Percentiles rank a stretch among this genome's conserved stretches.
Evolutionary conservation across 2,329 filamentous ascomycete genomes (phyloP).

Genomic region (Curvularia spicifera): DNA sequence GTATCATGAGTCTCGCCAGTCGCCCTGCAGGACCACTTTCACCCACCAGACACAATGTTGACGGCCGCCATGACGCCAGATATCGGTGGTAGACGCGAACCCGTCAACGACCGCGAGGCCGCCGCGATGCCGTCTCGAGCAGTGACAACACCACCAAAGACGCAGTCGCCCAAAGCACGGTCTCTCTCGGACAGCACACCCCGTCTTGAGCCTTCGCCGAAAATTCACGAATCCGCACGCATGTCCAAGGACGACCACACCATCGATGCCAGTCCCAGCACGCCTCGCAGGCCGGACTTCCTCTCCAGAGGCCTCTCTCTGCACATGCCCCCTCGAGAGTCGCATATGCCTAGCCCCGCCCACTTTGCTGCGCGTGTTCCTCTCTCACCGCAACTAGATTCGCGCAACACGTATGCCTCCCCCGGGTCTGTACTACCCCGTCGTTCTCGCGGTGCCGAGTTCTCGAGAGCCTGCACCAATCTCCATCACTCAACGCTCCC

Average conservation of each 20-base stretch:
- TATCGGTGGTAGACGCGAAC: constrained; percentile 22
- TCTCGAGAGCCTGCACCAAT: constrained; percentile 90
- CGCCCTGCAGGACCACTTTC: constrained; percentile 14
- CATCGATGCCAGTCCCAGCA: constrained; percentile 55
- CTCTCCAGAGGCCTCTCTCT: constrained; percentile 70
- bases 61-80: constrained; percentile 31
- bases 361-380: constrained; percentile 66
- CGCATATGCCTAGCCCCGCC: constrained; percentile 55
- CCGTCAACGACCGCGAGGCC: constrained; percentile 30
- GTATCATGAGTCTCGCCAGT: constrained; percentile 31
- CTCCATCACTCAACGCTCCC: constrained; percentile 94
- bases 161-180: constrained; percentile 49
- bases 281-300: constrained; percentile 73
- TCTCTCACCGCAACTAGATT: constrained; percentile 84
- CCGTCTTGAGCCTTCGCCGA: constrained; percentile 55
- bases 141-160: constrained; percentile 44
- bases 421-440: constrained; percentile 87
- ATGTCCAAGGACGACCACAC: constrained; percentile 56
- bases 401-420: constrained; percentile 78
- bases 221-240: constrained; percentile 50
- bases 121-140: constrained; percentile 13
- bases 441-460: constrained; percentile 88
- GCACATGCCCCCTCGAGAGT: constrained; percentile 68
- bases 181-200: constrained; percentile 55
- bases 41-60: constrained; percentile 29